Evolutionary conservation across 2,329 filamentous ascomycete species (phyloP), one percentile per base, ranked within the genome.

Genomic region (Clonostachys rhizophaga): DNA sequence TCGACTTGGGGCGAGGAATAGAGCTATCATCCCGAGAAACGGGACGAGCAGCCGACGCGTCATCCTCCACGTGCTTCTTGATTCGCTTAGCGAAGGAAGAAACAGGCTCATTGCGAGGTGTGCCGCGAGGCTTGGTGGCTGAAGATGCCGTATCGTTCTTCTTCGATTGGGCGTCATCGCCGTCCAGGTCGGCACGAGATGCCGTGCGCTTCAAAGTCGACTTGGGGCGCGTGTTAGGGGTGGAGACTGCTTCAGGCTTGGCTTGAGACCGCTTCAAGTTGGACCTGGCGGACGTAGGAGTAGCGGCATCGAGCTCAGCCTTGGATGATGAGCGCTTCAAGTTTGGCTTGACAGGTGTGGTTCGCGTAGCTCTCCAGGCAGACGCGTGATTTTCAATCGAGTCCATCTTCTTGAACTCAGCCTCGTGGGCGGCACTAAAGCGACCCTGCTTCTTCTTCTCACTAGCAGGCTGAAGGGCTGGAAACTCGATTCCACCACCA

Each of bases 321-420:
- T 87, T 86, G 46, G 74, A 69, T 16, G 68, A 67, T 59, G 61
- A 63, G 6, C 76, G 74, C 67, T 82, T 83, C 54, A 83, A 62
- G 33, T 71, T 63, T 35, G 60, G 53, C 47, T 67, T 66, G 40
- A 61, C 58, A 5, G 66, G 61, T 33, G 53, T 56, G 4, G 64
- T 66, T 9, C 76, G 75, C 50, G 79, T 74, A 18, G 78, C 77
- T 51, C 89, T 78, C 70, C 85, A 94, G 14, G 86, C 81, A 11
- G 91, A 95, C 9, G 90, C 77, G 62, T 96, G 91, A 52, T 85
- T 85, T 40, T 83, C 89, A 60, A 97, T 96, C 3, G 91, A 96
- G 63, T 96, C 91, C 92, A 97, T 96, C 74, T 95, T 97, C 69
- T 89, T 89, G 71, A 97, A 96, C 59, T 92, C 81, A 44, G 85